phyloP scores from a whole-genome alignment of 202 grass and related monocot species.

The Digitaria exilis region DNA sequence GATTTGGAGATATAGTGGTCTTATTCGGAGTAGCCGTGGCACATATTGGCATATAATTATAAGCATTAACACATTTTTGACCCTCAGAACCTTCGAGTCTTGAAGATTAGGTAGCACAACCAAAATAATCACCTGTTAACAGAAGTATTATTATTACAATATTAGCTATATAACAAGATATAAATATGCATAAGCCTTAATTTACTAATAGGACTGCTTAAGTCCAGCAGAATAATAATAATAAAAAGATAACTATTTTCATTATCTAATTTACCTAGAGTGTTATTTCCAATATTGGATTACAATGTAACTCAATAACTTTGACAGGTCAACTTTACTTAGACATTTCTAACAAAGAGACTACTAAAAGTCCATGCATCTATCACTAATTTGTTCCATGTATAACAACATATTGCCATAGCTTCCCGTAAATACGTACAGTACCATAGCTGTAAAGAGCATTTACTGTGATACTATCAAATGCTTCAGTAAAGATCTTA shows the following conservation, averaged over 20 bases:
- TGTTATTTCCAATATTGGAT: neutral
- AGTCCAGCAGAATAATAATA: conserved; percentile 16
- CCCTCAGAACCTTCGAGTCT: conserved; percentile 55
- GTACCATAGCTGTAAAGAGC: neutral
- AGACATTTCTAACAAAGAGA: neutral
- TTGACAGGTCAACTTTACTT: too few relatives aligned
- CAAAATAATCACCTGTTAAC: conserved; percentile 77
- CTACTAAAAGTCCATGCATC: neutral
- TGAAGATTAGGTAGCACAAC: conserved; percentile 66
- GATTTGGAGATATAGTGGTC: conserved; percentile 89
- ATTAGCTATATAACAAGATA: conserved; percentile 3
- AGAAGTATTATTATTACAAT: conserved; percentile 29
- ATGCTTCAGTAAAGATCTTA: neutral
- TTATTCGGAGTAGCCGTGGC: conserved; percentile 81
- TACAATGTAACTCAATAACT: conserved; percentile 8
- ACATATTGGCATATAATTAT: conserved; percentile 85
- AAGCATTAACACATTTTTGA: conserved; percentile 69
- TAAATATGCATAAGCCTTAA: neutral
- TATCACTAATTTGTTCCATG: neutral
- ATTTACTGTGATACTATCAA: neutral
- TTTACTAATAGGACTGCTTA: conserved; percentile 9
- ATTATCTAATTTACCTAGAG: neutral
- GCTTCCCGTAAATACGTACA: neutral
- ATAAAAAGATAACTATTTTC: neutral
- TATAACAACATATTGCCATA: neutral